These are phyloP conservation scores for Trichaptum fuscoviolaceum DNA, from an alignment of 768 basidiomycete genomes.

Conservation along the genomic window DNA sequence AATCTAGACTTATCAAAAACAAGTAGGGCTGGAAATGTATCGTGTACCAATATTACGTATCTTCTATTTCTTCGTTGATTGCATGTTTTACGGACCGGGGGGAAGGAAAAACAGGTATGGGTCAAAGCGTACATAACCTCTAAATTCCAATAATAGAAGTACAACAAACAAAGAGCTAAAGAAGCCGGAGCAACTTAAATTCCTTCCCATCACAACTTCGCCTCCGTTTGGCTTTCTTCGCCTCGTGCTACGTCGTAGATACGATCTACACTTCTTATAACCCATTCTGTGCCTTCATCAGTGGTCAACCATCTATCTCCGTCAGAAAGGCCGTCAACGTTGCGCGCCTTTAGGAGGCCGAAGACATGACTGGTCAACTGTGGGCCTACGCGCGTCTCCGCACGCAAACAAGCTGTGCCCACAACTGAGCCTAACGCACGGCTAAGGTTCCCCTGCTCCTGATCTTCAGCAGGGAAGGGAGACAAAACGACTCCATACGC, in stretches of 20 bases:
- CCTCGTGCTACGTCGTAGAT: slow-evolving; percentile 68
- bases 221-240: slow-evolving; percentile 33
- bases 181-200: background rate
- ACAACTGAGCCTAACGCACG: slow-evolving; percentile 80
- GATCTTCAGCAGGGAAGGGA: slow-evolving; percentile 63
- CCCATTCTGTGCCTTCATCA: slow-evolving; percentile 88
- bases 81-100: background rate
- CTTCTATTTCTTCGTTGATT: background rate
- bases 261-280: slow-evolving; percentile 76
- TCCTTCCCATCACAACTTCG: slow-evolving; percentile 45
- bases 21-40: background rate
- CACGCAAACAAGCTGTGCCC: slow-evolving; percentile 78
- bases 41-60: background rate
- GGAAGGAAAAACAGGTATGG: background rate
- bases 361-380: slow-evolving; percentile 87
- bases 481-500: slow-evolving; percentile 75
- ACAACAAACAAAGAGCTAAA: background rate
- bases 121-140: background rate
- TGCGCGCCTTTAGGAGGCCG: slow-evolving; percentile 81
- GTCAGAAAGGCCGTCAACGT: slow-evolving; percentile 49
- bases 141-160: background rate
- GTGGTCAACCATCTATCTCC: slow-evolving; percentile 79
- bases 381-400: slow-evolving; percentile 79
- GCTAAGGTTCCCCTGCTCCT: slow-evolving; percentile 78
- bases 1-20: background rate